Percentiles rank a stretch among this genome's conserved stretches.
Evolutionary conservation across 768 basidiomycete species (phyloP).

Genomic region (Suillus variegatus): DNA sequence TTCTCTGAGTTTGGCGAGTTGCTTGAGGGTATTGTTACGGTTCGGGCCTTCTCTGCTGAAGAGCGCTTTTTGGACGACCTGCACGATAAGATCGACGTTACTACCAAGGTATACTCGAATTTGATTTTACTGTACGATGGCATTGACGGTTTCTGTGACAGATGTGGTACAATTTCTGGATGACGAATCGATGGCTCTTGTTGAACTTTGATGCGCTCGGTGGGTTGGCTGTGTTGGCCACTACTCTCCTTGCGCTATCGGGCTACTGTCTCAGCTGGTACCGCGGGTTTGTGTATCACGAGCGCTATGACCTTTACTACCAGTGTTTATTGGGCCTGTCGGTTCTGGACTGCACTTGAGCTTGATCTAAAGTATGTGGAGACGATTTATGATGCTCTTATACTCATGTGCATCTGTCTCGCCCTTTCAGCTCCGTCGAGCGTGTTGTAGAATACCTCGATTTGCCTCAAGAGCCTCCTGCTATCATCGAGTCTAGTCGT

Average conservation of each 20-base stretch:
- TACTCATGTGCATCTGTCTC: constrained; percentile 11
- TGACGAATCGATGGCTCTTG: constrained; percentile 86
- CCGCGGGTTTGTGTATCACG: constrained; percentile 75
- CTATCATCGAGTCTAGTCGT: constrained; percentile 68
- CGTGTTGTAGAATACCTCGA: constrained; percentile 90
- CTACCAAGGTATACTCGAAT: constrained; percentile 58
- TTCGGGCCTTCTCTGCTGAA: constrained; percentile 88
- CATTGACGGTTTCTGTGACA: constrained; percentile 19
- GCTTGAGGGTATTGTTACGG: constrained; percentile 88
- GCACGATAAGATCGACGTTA: constrained; percentile 72
- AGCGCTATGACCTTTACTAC: constrained; percentile 65
- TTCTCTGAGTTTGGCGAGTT: constrained; percentile 83
- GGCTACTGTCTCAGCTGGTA: constrained; percentile 58
- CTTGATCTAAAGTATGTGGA: constrained; percentile 69
- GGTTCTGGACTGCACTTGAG: constrained; percentile 59
- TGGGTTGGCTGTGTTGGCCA: constrained; percentile 69
- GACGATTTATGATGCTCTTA: background rate
- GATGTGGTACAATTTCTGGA: constrained; percentile 91
- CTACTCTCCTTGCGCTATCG: constrained; percentile 74
- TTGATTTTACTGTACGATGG: background rate
- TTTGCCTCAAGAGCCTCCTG: constrained; percentile 84
- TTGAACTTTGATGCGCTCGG: constrained; percentile 83
- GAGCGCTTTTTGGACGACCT: constrained; percentile 72
- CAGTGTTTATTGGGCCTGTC: constrained; percentile 53
- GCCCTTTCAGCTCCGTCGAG: constrained; percentile 70